Evolutionary conservation across 306 rosid species (phyloP), one percentile per base, ranked within the genome.

Genomic region (Quercus ilex): DNA sequence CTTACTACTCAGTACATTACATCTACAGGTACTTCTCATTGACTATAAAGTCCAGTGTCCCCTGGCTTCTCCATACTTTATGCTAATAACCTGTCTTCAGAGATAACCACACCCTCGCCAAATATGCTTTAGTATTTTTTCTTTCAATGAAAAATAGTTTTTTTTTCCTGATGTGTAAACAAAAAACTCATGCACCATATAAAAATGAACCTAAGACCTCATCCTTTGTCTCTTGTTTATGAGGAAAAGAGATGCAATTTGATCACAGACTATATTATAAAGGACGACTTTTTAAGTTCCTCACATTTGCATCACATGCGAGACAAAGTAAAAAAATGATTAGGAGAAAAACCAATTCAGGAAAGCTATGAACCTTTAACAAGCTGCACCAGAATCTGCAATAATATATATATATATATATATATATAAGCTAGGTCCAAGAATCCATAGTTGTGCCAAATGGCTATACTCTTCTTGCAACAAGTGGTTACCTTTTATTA

Each of bases 281-380:
- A 30, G 71, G 46, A 41, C 46, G 3, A 41, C 46, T 41, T 41
- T 41, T 41, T 41, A 41, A 41, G 46, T 41, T 41, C 46, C 8
- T 70, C 60, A 57, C 51, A 43, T 46, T 62, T 74, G 75, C 55
- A 30, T 74, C 67, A 46, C 52, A 30, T 18, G 6, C 6, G 26
- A 25, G 58, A 71, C 67, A 35, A 77, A 33, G 78, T 49, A 30
- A 67, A 38, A 43, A 43, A 71, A 21, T 33, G 19, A 74, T 69
- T 67, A 59, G 73, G 75, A 28, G 59, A 69, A 81, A 69, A 43
- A 18, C 23, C 30, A 57, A 13, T 60, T 38, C 57, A 19, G 78
- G 35, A 72, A 57, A 80, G 74, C 65, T 33, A 65, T 63, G 55
- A 41, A 74, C 6, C 71, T 65, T 30, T 30, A 65, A 65, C 21